Conservation (phyloP, 192 early-diverging fungal genomes). For the Mortierella antarctica region DNA sequence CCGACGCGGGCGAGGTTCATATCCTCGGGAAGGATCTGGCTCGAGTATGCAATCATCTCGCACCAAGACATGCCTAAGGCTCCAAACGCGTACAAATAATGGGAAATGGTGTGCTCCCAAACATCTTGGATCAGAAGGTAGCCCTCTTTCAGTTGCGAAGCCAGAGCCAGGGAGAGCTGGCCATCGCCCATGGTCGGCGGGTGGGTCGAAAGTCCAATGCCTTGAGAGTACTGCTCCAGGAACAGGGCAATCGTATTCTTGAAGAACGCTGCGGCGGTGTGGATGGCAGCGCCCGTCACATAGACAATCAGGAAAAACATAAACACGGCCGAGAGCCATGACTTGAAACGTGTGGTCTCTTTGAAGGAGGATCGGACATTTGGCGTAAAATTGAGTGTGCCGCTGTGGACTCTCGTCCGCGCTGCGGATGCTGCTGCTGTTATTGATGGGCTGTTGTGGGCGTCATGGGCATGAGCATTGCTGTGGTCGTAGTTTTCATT, state of each 20-base stretch:
- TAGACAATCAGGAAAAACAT: slow-evolving; percentile 47
- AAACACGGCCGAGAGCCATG: slow-evolving; percentile 13
- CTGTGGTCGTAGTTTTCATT: background rate
- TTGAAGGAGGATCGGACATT: background rate
- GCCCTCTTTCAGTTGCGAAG: slow-evolving; percentile 40
- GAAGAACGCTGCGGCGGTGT: slow-evolving; percentile 39
- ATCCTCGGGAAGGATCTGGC: slow-evolving; percentile 32
- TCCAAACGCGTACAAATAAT: slow-evolving; percentile 66
- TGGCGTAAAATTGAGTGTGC: background rate
- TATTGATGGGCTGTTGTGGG: background rate
- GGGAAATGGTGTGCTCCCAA: slow-evolving; percentile 63
- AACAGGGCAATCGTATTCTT: slow-evolving; percentile 32
- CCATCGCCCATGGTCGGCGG: slow-evolving; percentile 30
- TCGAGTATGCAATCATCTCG: slow-evolving; percentile 57
- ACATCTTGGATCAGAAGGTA: slow-evolving; percentile 61
- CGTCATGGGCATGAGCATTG: background rate
- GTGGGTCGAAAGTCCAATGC: slow-evolving; percentile 38
- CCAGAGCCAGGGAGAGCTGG: slow-evolving; percentile 18
- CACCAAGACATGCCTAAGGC: slow-evolving; percentile 63
- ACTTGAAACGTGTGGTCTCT: background rate
- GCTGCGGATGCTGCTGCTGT: background rate
- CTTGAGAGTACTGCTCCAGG: slow-evolving; percentile 30
- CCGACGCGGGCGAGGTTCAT: slow-evolving; percentile 15
- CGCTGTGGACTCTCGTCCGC: background rate
- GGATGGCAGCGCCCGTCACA: slow-evolving; percentile 25